phyloP scores from a whole-genome alignment of 1,284 basidiomycete species.

The Ustilago curta region DNA sequence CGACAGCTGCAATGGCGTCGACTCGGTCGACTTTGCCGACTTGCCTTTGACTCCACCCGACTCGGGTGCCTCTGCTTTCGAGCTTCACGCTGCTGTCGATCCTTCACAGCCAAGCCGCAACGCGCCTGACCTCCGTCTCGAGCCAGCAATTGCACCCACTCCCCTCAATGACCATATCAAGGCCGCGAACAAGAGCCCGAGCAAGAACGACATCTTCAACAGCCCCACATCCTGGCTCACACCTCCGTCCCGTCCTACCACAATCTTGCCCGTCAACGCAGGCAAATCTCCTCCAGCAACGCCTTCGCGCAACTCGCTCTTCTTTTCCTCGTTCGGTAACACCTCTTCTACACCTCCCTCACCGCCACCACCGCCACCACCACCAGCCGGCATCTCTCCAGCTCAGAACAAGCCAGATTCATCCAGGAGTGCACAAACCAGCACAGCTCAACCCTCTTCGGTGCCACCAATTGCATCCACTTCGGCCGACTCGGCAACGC shows the following conservation, averaged over 20 bases:
- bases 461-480: background rate
- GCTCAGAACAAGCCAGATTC: background rate
- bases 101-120: constrained; percentile 1
- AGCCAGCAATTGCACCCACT: constrained; percentile 2
- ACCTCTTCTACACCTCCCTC: constrained; percentile 29
- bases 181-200: constrained; percentile 10
- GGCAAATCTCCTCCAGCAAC: constrained; percentile 9
- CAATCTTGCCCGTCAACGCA: background rate
- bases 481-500: constrained; percentile 8
- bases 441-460: background rate
- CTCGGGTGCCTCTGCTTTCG: constrained; percentile 29
- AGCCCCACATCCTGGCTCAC: constrained; percentile 33
- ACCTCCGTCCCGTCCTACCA: constrained; percentile 38
- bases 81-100: constrained; percentile 11
- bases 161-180: constrained; percentile 7
- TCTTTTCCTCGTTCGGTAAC: constrained; percentile 37
- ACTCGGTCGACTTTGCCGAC: constrained; percentile 23
- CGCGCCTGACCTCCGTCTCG: background rate
- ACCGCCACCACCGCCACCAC: constrained; percentile 23
- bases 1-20: constrained; percentile 21
- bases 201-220: constrained; percentile 62
- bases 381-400: constrained; percentile 6
- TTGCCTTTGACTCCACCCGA: constrained; percentile 46
- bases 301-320: constrained; percentile 39
- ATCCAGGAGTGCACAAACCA: background rate